phyloP scores from a whole-genome alignment of 1,284 basidiomycete genomes.

The Crucibulum parvulum region DNA sequence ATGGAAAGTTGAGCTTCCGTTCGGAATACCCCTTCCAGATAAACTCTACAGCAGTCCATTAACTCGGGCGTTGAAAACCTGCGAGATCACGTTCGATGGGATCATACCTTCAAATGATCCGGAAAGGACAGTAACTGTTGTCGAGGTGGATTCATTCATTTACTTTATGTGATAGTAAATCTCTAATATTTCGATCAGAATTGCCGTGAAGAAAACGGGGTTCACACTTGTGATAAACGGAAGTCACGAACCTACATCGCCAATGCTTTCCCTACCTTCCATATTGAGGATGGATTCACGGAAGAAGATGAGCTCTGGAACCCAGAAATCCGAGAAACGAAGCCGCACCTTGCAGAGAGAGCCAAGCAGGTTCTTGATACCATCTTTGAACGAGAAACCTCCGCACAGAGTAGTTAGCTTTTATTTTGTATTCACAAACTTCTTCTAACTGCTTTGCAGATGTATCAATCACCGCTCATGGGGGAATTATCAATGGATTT shows the following conservation, averaged over 20 bases:
- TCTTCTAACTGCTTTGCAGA: constrained; percentile 38
- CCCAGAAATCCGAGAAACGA: constrained; percentile 68
- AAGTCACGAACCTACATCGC: constrained; percentile 60
- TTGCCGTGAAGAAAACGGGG: constrained; percentile 71
- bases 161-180: background rate
- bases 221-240: constrained; percentile 80
- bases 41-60: constrained; percentile 78
- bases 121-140: constrained; percentile 40
- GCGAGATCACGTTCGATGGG: constrained; percentile 67
- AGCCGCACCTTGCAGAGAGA: constrained; percentile 60
- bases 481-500: constrained; percentile 64
- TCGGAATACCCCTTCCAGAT: constrained; percentile 66
- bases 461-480: constrained; percentile 70
- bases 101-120: constrained; percentile 29
- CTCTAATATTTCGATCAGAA: constrained; percentile 45
- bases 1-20: constrained; percentile 64
- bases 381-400: constrained; percentile 57
- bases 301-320: constrained; percentile 81
- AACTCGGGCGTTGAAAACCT: constrained; percentile 74
- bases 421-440: background rate
- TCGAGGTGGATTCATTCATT: constrained; percentile 51
- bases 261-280: constrained; percentile 63
- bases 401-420: constrained; percentile 23
- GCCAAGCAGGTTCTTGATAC: constrained; percentile 64
- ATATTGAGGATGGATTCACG: constrained; percentile 70